Evolutionary conservation across 345 rosid genomes (phyloP), one percentile per base, ranked within the genome.

Genomic region (Lagerstroemia speciosa): DNA sequence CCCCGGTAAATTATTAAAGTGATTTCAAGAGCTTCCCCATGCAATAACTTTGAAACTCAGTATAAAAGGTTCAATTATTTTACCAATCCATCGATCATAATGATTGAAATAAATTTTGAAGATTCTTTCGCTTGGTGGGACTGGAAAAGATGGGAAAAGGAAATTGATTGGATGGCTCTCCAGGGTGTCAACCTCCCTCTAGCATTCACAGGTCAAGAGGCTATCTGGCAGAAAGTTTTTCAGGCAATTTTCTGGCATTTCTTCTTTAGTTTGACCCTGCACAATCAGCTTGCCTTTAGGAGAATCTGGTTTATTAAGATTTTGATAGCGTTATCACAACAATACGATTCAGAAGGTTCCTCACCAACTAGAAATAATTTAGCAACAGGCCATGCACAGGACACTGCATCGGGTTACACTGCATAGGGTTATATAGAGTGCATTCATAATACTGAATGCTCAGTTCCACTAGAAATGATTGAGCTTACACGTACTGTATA

Each of bases 91-190:
- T 17, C 14, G 2, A 53, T 53, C 30, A 24, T 53, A 24, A 36
- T 24, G 30, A 9, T n/a, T 9, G 19, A n/a, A 37, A 9, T 6
- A 27, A 36, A 20, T 64, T 34, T 34, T 64, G 67, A 71, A 86
- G 90, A 86, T 78, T 76, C 90, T 73, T 86, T 84, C 78, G 85
- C 90, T 65, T 88, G 93, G 93, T 84, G 93, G 93, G 87, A 83
- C 75, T 86, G 90, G 89, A 73, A 69, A 81, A 84, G 93, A 77
- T 86, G 90, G 93, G 90, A 86, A 79, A 82, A 83, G 62, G 90
- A 88, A 80, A 86, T 84, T 68, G 90, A 86, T 71, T 86, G 93
- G 93, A 88, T 88, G 93, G 90, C 90, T 75, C 81, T 88, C 74
- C 90, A 86, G 65, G 90, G 93, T 30, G 76, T 88, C 80, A 88